A percentile compares a stretch with the other conserved stretches of the same genome.
These are phyloP conservation scores for Vairimorpha apis DNA, from an alignment of 371 early-diverging fungal genomes.

Conservation along the genomic window DNA sequence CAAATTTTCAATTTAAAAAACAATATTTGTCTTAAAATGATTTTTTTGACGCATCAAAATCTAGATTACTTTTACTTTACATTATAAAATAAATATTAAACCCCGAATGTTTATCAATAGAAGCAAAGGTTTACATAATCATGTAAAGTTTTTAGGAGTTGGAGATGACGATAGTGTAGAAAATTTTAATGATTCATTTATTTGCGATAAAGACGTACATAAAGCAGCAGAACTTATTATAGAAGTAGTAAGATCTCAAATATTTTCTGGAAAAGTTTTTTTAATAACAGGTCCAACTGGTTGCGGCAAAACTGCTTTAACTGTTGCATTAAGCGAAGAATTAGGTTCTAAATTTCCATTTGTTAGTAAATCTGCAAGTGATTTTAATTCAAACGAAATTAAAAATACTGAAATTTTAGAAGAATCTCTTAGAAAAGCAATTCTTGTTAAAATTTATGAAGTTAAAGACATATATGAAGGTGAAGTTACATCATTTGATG, in stretches of 20 bases:
- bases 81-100: too few relatives aligned
- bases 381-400: constrained; percentile 46
- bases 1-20: too few relatives aligned
- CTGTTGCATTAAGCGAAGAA: constrained; percentile 50
- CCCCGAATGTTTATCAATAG: constrained; percentile 20
- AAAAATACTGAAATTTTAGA: constrained; percentile 58
- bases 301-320: constrained; percentile 52
- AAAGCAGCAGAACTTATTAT: constrained; percentile 43
- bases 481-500: constrained; percentile 51
- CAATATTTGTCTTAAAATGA: too few relatives aligned
- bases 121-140: constrained; percentile 44
- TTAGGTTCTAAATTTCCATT: constrained; percentile 52
- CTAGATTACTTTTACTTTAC: too few relatives aligned
- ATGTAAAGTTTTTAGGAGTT: constrained; percentile 48
- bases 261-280: constrained; percentile 46
- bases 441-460: constrained; percentile 46
- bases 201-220: constrained; percentile 44
- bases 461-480: constrained; percentile 60
- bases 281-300: constrained; percentile 52
- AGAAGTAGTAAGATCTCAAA: constrained; percentile 48
- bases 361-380: constrained; percentile 49
- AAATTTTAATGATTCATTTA: constrained; percentile 13
- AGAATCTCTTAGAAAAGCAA: constrained; percentile 41
- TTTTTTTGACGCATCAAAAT: too few relatives aligned
- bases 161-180: constrained; percentile 17